Conservation (phyloP, 2,329 filamentous ascomycete genomes). For the Clonostachys rhizophaga region DNA sequence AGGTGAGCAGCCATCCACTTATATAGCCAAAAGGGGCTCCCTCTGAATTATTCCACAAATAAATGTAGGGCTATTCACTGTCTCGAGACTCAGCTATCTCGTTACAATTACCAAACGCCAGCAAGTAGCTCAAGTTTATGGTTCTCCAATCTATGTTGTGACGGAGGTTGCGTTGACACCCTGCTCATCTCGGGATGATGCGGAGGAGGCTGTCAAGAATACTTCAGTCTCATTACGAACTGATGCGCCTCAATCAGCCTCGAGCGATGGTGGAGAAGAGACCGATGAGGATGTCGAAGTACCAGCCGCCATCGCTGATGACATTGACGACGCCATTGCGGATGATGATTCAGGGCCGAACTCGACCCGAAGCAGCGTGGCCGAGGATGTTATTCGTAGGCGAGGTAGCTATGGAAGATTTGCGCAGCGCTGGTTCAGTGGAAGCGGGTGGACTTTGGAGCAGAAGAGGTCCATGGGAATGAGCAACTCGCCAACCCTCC, state of each 20-base stretch:
- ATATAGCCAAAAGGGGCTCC: no score
- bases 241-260: constrained; percentile 27
- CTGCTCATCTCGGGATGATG: constrained; percentile 70
- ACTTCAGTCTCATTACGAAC: constrained; percentile 42
- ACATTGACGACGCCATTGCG: constrained; percentile 34
- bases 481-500: constrained; percentile 32
- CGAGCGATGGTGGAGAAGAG: constrained; percentile 32
- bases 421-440: constrained; percentile 87
- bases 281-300: constrained; percentile 40
- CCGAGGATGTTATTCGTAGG: constrained; percentile 81
- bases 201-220: constrained; percentile 63
- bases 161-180: constrained; percentile 91
- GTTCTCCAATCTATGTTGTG: constrained; percentile 78
- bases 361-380: constrained; percentile 58
- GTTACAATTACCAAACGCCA: constrained; percentile 82
- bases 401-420: constrained; percentile 85
- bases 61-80: constrained; percentile 69
- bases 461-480: constrained; percentile 67
- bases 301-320: constrained; percentile 27
- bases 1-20: constrained; percentile 28
- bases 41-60: neutral
- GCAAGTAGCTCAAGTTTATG: constrained; percentile 83
- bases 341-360: constrained; percentile 23
- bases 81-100: constrained; percentile 78
- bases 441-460: constrained; percentile 72